Base-by-base conservation (phyloP, 2,329 filamentous ascomycete genomes). In the Talaromyces amestolkiae region DNA sequence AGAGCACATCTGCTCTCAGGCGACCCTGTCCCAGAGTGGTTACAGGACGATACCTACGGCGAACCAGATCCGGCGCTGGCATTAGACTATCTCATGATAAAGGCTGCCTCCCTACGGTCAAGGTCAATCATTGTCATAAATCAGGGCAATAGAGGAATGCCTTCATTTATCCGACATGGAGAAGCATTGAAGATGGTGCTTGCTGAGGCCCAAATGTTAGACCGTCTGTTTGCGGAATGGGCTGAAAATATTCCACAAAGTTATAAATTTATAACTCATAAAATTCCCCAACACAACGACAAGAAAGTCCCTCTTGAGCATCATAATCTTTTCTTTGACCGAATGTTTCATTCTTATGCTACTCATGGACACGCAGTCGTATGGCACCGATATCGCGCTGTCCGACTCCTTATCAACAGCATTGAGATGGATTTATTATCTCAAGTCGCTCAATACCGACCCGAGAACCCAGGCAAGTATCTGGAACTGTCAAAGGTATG, bases 341-440 rank as follows among this genome's bases (percentile, higher is more conserved):
- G 15, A 8, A 5, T 49, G 1, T 49, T 27, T 27, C 47, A 49
- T 49, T 49, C 47, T 49, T 27, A 49, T 9, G 22, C 47, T 15
- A 49, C 47, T 17, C 68, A 66, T 22, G 64, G 66, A 22, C 70
- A 73, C 61, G 71, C 71, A 24, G 66, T 68, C 4, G 45, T 71
- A 11, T 72, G 70, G 70, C 65, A 69, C 33, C 66, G 70, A 33
- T 70, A 72, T 43, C 70, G 70, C 22, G 68, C 68, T 35, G 61
- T 66, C 24, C 68, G 69, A 27, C 61, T 73, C 3, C 68, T 71
- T 27, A 58, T 69, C 8, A 70, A 69, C 45, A 70, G 67, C 56
- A 69, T 72, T 31, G 63, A 63, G n/a, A 53, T 70, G 31, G 54
- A 61, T 19, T 13, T 68, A 17, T 39, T 66, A 17, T 31, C 43